Base-by-base conservation (phyloP, 768 basidiomycete genomes). In the Termitomyces sp. region DNA sequence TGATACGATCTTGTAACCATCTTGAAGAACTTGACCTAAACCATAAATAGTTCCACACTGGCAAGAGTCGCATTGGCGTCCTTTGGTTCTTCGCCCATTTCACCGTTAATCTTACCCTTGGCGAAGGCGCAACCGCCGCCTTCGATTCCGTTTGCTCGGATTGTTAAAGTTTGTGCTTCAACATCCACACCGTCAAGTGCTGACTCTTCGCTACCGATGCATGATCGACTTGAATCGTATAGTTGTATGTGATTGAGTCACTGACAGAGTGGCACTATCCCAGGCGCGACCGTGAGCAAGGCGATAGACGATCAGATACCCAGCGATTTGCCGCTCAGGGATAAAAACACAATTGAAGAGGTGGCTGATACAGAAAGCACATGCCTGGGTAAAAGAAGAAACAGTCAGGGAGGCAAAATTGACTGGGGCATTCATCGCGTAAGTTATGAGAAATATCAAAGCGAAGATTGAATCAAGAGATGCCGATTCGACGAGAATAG, bases 401-500 rank as follows among this genome's bases (percentile, higher is more conserved):
- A 72, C 54, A n/a, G 57, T 65, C n/a, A 77, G 67, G 61, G 77
- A 75, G 5, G 76, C 60, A 44, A 76, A 75, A 46, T 74, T 73
- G 12, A 71, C 69, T 5, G 77, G 74, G 57, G 77, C 68, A 54
- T 69, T 66, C 19, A 71, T 37, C 1, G 75, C 73, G 57, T 77
- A 80, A 0, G 75, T 67, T 19, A 77, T 63, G 48, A 80, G 71
- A 59, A 79, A 73, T 14, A 74, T 56, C 19, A 78, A 19, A 7
- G 77, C 70, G 55, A 72, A 72, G 32, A 72, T 60, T 2, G 75
- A 75, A 56, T 79, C 79, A 4, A 79, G 63, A 2, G 77, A 74
- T 0, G 79, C 80, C 4, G 73, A 75, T 59, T 80, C 78, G 41
- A 80, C 60, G 23, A 80, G 48, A 37, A 80, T 71, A 0, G 74